Conservation (phyloP, 208 protist genomes). For the Trypanosomatidae sp. region DNA sequence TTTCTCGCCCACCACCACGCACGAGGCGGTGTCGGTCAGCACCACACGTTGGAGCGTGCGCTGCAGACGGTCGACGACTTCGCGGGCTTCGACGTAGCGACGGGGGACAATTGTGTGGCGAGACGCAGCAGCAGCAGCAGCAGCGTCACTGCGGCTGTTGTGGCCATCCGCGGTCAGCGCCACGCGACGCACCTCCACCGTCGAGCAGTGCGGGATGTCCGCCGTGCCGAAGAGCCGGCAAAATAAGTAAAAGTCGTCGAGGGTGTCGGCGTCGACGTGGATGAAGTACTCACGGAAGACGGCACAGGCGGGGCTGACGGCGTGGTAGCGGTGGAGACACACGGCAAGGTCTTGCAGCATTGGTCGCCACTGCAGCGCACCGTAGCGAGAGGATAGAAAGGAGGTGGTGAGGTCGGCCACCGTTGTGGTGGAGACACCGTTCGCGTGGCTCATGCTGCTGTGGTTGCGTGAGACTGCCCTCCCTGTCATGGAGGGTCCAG, state of each 20-base stretch:
- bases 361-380: constrained; percentile 42
- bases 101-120: too few relatives aligned
- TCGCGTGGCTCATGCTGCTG: too few relatives aligned
- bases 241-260: constrained; percentile 37
- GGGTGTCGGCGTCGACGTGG: constrained; percentile 23
- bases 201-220: constrained; percentile 25
- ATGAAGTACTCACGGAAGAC: constrained; percentile 52
- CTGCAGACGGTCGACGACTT: constrained; percentile 27
- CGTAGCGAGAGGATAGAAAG: constrained; percentile 34
- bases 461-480: too few relatives aligned
- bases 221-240: constrained; percentile 27
- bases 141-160: too few relatives aligned
- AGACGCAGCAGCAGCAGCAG: too few relatives aligned
- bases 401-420: constrained; percentile 38
- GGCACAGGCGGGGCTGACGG: constrained; percentile 35
- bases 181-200: constrained; percentile 22
- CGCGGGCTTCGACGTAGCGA: constrained; percentile 44
- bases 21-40: constrained; percentile 19
- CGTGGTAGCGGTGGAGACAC: constrained; percentile 36
- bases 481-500: too few relatives aligned
- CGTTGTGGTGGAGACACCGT: too few relatives aligned
- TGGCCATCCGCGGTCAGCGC: too few relatives aligned
- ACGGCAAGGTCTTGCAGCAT: constrained; percentile 38
- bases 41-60: constrained; percentile 30
- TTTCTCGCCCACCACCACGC: constrained; percentile 16